Percentiles rank a stretch among this genome's conserved stretches.
These are phyloP conservation scores for Ceratocystis ficicola DNA, from an alignment of 2,329 filamentous ascomycete species.

Conservation along the genomic window DNA sequence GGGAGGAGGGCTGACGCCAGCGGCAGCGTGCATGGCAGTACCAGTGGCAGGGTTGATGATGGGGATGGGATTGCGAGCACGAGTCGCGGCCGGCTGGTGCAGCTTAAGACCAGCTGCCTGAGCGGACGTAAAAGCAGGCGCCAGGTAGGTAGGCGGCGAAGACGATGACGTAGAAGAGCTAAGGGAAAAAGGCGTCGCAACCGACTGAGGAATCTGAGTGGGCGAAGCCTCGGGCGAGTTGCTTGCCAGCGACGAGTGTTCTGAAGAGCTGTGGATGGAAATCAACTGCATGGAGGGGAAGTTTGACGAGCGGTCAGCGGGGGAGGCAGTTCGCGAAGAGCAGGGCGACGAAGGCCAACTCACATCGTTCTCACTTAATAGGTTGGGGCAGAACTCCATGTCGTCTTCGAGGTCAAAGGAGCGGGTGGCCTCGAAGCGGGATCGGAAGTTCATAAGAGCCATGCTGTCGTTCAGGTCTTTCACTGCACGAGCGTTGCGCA, in stretches of 20 bases:
- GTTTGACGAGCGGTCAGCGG: slow-evolving; percentile 28
- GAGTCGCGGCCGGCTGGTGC: slow-evolving; percentile 80
- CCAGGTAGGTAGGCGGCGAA: slow-evolving; percentile 46
- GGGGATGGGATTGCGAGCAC: slow-evolving; percentile 86
- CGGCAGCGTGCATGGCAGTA: slow-evolving; percentile 53
- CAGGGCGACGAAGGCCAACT: slow-evolving; percentile 30
- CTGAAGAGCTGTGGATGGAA: slow-evolving; percentile 84
- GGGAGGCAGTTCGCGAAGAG: slow-evolving; percentile 23
- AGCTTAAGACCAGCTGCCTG: slow-evolving; percentile 61
- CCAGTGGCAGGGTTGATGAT: slow-evolving; percentile 95
- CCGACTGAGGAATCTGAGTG: slow-evolving; percentile 71
- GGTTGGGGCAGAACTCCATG: slow-evolving; percentile 83
- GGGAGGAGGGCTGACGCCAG: slow-evolving; percentile 56
- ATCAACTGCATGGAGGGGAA: slow-evolving; percentile 50
- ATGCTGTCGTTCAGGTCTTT: slow-evolving; percentile 64
- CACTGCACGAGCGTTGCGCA: slow-evolving; percentile 62
- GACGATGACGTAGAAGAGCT: slow-evolving; percentile 38
- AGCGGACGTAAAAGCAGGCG: slow-evolving; percentile 53
- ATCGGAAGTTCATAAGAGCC: slow-evolving; percentile 64
- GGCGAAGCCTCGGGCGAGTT: slow-evolving; percentile 88
- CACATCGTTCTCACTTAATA: slow-evolving; percentile 91
- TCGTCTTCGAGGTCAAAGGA: slow-evolving; percentile 96
- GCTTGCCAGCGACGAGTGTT: slow-evolving; percentile 88
- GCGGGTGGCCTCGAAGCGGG: slow-evolving; percentile 77
- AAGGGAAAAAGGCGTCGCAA: slow-evolving; percentile 64